These are phyloP conservation scores for Tremellales sp. DNA, from an alignment of 1,284 basidiomycete species.

Conservation along the genomic window DNA sequence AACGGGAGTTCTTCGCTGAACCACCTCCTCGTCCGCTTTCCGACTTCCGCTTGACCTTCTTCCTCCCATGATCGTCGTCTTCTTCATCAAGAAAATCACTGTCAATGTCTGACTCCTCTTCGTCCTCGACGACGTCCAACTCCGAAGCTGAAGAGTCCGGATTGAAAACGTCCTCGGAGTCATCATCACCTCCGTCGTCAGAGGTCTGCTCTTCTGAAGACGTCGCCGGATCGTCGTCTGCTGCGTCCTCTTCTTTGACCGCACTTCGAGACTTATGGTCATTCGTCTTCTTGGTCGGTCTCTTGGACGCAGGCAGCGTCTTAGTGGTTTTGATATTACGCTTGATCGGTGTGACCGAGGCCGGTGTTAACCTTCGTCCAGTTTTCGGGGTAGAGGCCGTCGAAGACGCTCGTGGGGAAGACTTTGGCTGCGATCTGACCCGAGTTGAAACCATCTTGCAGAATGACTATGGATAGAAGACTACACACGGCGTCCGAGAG, in stretches of 20 bases:
- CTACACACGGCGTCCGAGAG: no score
- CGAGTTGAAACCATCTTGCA: background rate
- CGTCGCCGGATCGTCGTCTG: background rate
- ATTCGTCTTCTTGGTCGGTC: background rate
- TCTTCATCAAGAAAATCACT: conserved; percentile 23
- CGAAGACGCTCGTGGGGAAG: background rate
- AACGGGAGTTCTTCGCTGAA: conserved; percentile 5
- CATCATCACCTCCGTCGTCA: conserved; percentile 9
- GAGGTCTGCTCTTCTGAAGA: background rate
- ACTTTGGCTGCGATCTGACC: background rate
- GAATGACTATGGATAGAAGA: no score
- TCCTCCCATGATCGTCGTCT: conserved; percentile 8
- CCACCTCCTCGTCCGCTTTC: conserved; percentile 1
- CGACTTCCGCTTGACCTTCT: conserved; percentile 13
- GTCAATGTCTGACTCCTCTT: conserved; percentile 17
- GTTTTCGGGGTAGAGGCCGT: background rate
- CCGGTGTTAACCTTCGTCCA: background rate
- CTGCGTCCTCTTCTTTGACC: background rate
- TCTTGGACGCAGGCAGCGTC: background rate
- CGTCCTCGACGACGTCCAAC: conserved; percentile 16
- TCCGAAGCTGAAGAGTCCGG: conserved; percentile 17
- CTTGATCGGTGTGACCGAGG: background rate
- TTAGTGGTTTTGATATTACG: no score
- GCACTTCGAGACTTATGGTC: background rate
- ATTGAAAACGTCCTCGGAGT: conserved; percentile 29